Evolutionary conservation across 2,329 filamentous ascomycete genomes (phyloP), one percentile per base, ranked within the genome.

Genomic region (Lithohypha guttulata): DNA sequence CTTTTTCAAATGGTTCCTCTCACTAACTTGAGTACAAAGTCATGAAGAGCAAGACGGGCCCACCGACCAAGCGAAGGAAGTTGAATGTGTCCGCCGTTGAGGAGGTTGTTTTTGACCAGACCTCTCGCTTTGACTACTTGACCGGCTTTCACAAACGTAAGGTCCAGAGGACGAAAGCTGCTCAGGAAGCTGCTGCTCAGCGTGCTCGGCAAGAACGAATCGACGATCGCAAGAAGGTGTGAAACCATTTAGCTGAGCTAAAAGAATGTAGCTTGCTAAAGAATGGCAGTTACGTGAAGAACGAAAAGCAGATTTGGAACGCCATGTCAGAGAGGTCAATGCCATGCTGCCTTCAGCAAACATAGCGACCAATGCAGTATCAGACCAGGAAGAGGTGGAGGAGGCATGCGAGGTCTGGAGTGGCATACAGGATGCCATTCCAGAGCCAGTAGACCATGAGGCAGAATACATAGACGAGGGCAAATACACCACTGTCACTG

Each of bases 91-190:
- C 36, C 9, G 23, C 20, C 18, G 21, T 21, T 44, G 84, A 87
- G 55, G 84, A 93, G 58, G 81, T 98, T 59, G 76, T 68, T 37
- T 98, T 96, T 64, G 86, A 98, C 64, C 65, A 72, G 45, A 70
- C 71, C 45, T 83, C 83, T 31, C 79, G 91, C 48, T 68, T 81
- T 48, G 86, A 96, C 55, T 98, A 84, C 57, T 70, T 98, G 42
- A 95, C 86, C 0, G 91, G 91, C 2, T 98, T 98, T 63, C 87
- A 89, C 68, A 98, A 96, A 70, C 81, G 91, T 60, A 96, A 95
- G 61, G 65, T 83, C 38, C 81, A 85, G 59, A 75, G 91, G 25
- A 77, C 79, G 50, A 93, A 93, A 65, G 70, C 79, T 60, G 89
- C 89, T 2, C 82, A 91, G 55, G 85, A 91, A 50, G 70, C 81